Base-by-base conservation (phyloP, 257 asterid species). In the Fraxinus americana region DNA sequence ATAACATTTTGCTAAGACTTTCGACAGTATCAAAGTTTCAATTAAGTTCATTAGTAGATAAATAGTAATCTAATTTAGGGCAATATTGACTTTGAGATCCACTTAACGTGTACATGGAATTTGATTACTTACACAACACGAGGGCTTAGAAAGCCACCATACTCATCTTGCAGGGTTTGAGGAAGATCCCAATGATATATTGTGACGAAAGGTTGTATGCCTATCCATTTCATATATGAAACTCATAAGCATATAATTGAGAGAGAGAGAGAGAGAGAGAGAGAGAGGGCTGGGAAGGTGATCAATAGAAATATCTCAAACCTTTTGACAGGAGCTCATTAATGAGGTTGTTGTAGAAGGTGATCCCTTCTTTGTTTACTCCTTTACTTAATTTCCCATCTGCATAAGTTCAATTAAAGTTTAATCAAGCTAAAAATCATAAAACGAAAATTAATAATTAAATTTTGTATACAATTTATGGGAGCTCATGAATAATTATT, bases 181-280 rank as follows among this genome's bases (percentile, higher is more conserved):
- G 98, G 97, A 43, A 86, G 77, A 86, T 93, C 97, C 96, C 94
- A 91, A 38, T 93, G 98, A 61, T 80, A 88, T 16, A 93, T 63
- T 54, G 96, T 88, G 70, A 87, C 96, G 11, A 77, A 75, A 73
- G 98, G 98, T 8, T 79, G 75, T 34, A 91, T 78, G 13, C 95
- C 98, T 89, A 45, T 19, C 10, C 16, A 59, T 30, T 13, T 65
- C n/a, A 38, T 61, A 45, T 39, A 65, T 43, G 12, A 0, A 27
- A 34, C 45, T 13, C 36, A 14, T 2, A 9, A 7, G 41, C 6
- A 38, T 38, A 38, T 7, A 38, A 38, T 38, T 38, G 13, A 59
- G 27, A 11, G 29, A 59, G 17, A 45, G 19, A 13, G 54, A 7
- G 54, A 7, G 54, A 7, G 54, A 7, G 54, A 1, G 13, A 0